Base-by-base conservation (phyloP, 2,329 filamentous ascomycete genomes). In the Bipolaris victoriae region DNA sequence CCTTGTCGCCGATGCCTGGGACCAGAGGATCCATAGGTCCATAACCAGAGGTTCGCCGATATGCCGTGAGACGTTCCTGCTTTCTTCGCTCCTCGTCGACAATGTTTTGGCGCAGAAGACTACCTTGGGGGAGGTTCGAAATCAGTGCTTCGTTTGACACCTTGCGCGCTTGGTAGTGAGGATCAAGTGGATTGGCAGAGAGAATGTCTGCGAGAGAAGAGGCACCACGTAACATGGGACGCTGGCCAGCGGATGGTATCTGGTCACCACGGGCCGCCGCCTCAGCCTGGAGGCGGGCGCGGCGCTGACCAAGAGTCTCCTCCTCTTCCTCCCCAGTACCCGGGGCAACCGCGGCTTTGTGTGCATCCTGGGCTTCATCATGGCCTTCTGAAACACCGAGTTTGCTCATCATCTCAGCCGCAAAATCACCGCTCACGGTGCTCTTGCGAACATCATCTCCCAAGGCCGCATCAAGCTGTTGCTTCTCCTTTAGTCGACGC, bases 221-320 rank as follows among this genome's bases (percentile, higher is more conserved):
- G 5, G 80, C 79, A 2, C 76, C 73, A 9, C 76, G 74, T 10
- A 81, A 69, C 3, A 74, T 70, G 3, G 70, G 73, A 1, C 72
- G 73, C n/a, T 59, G 63, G 18, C 67, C 72, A 9, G 58, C 44
- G 10, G 57, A 52, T 36, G 67, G 63, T 1, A 60, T 35, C 5
- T 40, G 49, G 40, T 73, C 68, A 20, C 40, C 81, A 78, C 59
- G 64, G 4, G 85, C 83, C 26, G 85, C 83, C 6, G 88, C 88
- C 74, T 90, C 88, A 24, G 87, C 86, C 72, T 92, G 90, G 1
- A 95, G 80, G 24, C 91, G 85, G 26, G 86, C 86, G 0, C 90
- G 87, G 10, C 91, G 87, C 73, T 94, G 90, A 9, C 90, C 91
- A 0, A 95, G 81, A 0, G 91, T 94, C 71, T 95, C 91, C 65